Evolutionary conservation across 805 yeast genomes (phyloP), one percentile per base, ranked within the genome.

Genomic region (Ogataea degrootiae): DNA sequence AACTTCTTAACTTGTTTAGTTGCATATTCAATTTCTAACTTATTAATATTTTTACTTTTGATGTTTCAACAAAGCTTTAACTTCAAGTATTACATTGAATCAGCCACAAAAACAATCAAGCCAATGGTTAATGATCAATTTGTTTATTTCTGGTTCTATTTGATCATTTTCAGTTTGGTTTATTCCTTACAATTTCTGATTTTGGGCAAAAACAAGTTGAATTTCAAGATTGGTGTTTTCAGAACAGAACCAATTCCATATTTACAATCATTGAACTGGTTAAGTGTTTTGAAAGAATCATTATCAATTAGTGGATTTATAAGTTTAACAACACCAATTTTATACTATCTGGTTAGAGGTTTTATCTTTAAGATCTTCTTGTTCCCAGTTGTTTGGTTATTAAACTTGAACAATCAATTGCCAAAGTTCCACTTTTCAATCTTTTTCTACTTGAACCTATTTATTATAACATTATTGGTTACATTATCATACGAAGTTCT

Each of bases 141-240:
- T 67, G 71, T 80, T 4, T 79, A 68, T 56, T 77, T 65, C 54
- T 77, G 80, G 76, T 78, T 70, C 56, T 71, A 68, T 39, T 66
- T 76, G 23, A 11, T 66, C 1, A 60, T 70, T 23, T 56, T 73
- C 7, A 76, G 80, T 0, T 33, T 71, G 0, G 34, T 71, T 7
- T 85, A 83, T 60, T 57, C 82, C 7, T 43, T 70, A 1, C 81
- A 77, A 50, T 84, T 77, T 57, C 54, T 77, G 14, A 54, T 76
- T 0, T 72, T 78, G 47, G 85, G 82, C 59, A 68, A 79, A 51
- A 82, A 81, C 61, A 72, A 78, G 48, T 65, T 85, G 37, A 60
- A 65, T 1, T 76, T 83, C 61, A 57, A 64, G 41, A 70, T 69
- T 47, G 77, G 78, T 8, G 64, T 69, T 12, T 65, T 63, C 41